These are phyloP conservation scores for Puccinia hordei DNA, from an alignment of 1,284 basidiomycete genomes.

Conservation along the genomic window DNA sequence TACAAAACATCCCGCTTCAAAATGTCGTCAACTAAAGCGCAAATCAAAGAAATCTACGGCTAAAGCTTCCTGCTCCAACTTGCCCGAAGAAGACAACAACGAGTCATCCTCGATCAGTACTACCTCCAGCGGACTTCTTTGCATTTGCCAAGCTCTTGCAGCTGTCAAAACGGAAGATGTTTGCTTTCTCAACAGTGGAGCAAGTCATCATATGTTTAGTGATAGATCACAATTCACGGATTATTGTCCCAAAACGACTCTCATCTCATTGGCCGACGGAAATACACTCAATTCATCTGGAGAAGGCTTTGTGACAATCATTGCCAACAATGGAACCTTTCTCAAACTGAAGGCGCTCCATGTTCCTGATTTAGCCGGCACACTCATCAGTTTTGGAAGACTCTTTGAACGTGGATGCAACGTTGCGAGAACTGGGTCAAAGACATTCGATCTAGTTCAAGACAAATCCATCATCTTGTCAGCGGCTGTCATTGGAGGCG, in stretches of 20 bases:
- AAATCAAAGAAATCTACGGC: neutral
- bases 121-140: neutral
- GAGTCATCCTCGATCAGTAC: neutral
- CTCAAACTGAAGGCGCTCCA: neutral
- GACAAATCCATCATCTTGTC: neutral
- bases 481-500: too few species aligned
- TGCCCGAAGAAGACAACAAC: neutral
- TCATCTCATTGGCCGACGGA: neutral
- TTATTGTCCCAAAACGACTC: neutral
- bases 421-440: neutral
- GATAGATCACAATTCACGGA: neutral
- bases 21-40: neutral
- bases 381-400: neutral
- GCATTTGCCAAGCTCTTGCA: neutral
- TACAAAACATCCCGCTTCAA: neutral
- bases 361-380: too few species aligned
- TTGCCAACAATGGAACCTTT: neutral
- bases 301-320: too few species aligned
- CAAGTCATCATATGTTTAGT: slow-evolving; percentile 1
- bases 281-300: neutral
- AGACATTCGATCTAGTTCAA: neutral
- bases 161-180: neutral
- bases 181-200: neutral
- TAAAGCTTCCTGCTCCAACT: neutral
- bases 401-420: neutral